These are phyloP conservation scores for Phascolomyces articulosus DNA, from an alignment of 371 early-diverging fungal species.

Conservation along the genomic window DNA sequence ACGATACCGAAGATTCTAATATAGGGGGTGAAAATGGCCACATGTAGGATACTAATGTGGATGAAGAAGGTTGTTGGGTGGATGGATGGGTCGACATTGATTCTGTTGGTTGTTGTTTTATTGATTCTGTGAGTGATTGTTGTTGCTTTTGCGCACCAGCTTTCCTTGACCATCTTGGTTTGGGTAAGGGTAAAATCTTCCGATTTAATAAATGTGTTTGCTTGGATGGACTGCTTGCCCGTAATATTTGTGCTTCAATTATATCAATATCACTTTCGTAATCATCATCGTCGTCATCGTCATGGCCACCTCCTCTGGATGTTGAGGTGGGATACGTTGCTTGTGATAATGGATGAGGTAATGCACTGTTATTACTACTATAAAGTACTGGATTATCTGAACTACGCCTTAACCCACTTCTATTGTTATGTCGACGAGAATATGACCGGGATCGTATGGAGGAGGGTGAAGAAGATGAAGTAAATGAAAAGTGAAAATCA, in stretches of 20 bases:
- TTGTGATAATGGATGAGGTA: constrained; percentile 1
- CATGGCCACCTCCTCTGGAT: not conserved
- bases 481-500: not conserved
- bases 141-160: not conserved
- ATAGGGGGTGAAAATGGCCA: constrained; percentile 18
- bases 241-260: not conserved
- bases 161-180: constrained; percentile 21
- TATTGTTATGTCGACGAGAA: not conserved
- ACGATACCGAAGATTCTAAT: not conserved
- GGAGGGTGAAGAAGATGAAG: not conserved
- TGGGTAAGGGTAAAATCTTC: constrained; percentile 22
- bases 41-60: constrained; percentile 2
- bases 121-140: too few relatives aligned
- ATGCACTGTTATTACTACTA: not conserved
- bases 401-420: not conserved
- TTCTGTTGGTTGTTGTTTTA: not conserved
- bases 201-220: constrained; percentile 14
- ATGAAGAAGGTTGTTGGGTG: not conserved
- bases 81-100: not conserved
- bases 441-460: not conserved
- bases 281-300: constrained; percentile 9
- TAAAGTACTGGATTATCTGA: not conserved
- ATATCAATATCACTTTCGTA: constrained; percentile 6
- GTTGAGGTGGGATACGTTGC: not conserved
- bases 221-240: not conserved